Conservation (phyloP, 495 filamentous ascomycete genomes). For the Ramalina intermedia region DNA sequence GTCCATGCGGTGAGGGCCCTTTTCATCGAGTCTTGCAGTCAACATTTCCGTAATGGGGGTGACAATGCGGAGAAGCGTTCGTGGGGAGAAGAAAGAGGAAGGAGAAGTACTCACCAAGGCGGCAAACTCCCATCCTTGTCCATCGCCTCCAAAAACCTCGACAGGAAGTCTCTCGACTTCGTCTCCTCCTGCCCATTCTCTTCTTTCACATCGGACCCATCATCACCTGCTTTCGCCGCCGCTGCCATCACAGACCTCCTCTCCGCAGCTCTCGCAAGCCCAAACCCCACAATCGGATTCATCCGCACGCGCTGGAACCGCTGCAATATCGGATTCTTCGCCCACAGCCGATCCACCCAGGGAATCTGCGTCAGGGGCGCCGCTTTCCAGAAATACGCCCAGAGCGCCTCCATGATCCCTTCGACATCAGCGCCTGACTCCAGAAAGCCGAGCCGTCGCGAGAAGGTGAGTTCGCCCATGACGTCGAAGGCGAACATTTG, state of each 20-base stretch:
- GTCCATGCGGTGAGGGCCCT: conserved; percentile 20
- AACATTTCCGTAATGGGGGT: not conserved
- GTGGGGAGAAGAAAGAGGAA: not conserved
- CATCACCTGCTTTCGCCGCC: no score
- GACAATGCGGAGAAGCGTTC: not conserved
- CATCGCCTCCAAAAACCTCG: conserved; percentile 25
- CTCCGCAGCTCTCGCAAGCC: not conserved
- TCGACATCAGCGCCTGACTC: conserved; percentile 23
- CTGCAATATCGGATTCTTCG: conserved; percentile 14
- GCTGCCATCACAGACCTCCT: no score
- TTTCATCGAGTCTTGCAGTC: not conserved
- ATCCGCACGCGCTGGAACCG: not conserved
- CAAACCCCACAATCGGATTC: conserved; percentile 1
- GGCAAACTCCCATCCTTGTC: conserved; percentile 18
- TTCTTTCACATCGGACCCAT: not conserved
- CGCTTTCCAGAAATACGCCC: conserved; percentile 16
- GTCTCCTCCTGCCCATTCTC: not conserved
- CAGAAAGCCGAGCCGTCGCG: conserved; percentile 23
- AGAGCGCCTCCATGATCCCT: conserved; percentile 16
- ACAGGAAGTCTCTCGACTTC: conserved; percentile 18
- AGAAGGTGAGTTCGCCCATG: conserved; percentile 25
- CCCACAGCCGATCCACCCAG: conserved; percentile 22
- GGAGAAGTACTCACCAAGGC: conserved; percentile 9
- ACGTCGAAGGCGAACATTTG: conserved; percentile 34
- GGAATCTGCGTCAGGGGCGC: conserved; percentile 23